Conservation (phyloP, 2,329 filamentous ascomycete genomes). For the Ceratocystiopsis brevicomis region DNA sequence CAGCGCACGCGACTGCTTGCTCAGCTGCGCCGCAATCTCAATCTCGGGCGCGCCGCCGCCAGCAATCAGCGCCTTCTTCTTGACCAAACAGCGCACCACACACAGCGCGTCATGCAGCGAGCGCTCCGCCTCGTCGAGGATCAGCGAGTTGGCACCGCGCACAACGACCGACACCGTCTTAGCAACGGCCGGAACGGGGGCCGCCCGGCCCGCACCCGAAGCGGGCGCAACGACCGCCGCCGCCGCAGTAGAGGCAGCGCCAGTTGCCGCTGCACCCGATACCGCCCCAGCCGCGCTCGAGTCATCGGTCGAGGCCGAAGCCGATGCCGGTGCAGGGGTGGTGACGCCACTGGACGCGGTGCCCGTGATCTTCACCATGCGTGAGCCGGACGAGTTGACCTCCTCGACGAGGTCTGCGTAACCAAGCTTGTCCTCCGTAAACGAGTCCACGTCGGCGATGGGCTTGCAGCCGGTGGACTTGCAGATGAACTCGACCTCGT, state of each 20-base stretch:
- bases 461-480: slow-evolving; percentile 98
- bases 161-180: slow-evolving; percentile 92
- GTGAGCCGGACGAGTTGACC: slow-evolving; percentile 65
- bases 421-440: slow-evolving; percentile 95
- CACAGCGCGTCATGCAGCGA: slow-evolving; percentile 94
- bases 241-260: neutral
- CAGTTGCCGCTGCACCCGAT: neutral
- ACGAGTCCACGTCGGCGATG: slow-evolving; percentile 94
- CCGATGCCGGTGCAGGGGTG: too few relatives aligned
- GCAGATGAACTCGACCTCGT: slow-evolving; percentile 98
- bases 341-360: slow-evolving; percentile 15
- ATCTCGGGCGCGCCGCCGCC: slow-evolving; percentile 94
- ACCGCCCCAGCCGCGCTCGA: slow-evolving; percentile 2
- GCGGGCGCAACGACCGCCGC: slow-evolving; percentile 13
- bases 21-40: slow-evolving; percentile 76
- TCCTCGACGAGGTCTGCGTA: slow-evolving; percentile 89
- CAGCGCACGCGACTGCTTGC: slow-evolving; percentile 62
- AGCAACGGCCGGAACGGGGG: slow-evolving; percentile 16
- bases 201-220: too few relatives aligned
- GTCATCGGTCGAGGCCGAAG: neutral
- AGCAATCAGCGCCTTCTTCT: slow-evolving; percentile 98
- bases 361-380: slow-evolving; percentile 88
- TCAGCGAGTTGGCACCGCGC: slow-evolving; percentile 81
- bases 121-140: slow-evolving; percentile 92
- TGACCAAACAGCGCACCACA: slow-evolving; percentile 90